Conservation (phyloP, 164 flowering plant genomes). For the Nymphaea colorata region DNA sequence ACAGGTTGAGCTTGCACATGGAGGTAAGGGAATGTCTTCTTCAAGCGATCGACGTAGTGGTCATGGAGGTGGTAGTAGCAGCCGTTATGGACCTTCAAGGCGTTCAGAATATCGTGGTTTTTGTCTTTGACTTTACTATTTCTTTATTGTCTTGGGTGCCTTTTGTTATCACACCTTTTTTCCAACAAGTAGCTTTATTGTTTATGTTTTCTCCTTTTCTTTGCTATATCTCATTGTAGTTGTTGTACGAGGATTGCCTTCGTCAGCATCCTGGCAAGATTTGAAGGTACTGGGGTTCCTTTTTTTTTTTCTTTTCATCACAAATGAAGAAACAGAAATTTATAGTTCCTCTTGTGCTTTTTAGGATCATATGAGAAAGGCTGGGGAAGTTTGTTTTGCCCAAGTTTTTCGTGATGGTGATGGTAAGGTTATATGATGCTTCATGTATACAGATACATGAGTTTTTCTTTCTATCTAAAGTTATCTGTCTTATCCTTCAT, state of each 20-base stretch:
- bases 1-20: constrained; percentile 99
- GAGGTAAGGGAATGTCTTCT: constrained; percentile 79
- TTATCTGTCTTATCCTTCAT: too few relatives aligned
- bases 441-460: neutral
- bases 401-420: constrained; percentile 85
- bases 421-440: constrained; percentile 29
- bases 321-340: neutral
- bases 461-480: too few relatives aligned
- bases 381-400: constrained; percentile 98
- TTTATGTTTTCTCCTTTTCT: neutral
- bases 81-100: constrained; percentile 53
- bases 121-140: too few relatives aligned
- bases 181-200: neutral
- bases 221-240: constrained; percentile 24
- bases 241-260: constrained; percentile 86
- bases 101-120: constrained; percentile 90
- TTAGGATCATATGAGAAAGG: constrained; percentile 99
- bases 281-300: constrained; percentile 51
- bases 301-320: neutral
- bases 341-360: neutral
- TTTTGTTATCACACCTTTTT: neutral
- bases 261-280: constrained; percentile 99
- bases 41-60: constrained; percentile 71
- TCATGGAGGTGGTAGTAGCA: constrained; percentile 41
- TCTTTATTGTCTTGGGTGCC: neutral